phyloP scores from a whole-genome alignment of 768 basidiomycete genomes.

The Suillus fuscotomentosus region DNA sequence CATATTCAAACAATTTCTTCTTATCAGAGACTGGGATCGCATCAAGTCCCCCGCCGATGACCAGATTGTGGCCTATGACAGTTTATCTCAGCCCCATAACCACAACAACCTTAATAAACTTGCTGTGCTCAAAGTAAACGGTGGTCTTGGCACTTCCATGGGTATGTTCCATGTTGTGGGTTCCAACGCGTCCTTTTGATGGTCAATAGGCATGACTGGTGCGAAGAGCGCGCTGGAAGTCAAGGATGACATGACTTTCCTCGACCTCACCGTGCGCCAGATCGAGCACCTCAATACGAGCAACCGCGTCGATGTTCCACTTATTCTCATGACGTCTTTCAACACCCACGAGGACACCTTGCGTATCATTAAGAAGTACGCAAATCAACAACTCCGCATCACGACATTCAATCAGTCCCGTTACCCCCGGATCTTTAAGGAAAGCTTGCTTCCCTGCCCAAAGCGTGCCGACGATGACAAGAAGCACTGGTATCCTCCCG shows the following conservation, averaged over 20 bases:
- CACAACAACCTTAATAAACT: slow-evolving; percentile 60
- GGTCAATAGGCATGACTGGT: slow-evolving; percentile 45
- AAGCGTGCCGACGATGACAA: slow-evolving; percentile 58
- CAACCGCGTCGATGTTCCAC: slow-evolving; percentile 65
- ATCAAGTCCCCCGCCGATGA: slow-evolving; percentile 66
- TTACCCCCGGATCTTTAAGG: slow-evolving; percentile 72
- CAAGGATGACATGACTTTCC: slow-evolving; percentile 69
- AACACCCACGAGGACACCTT: slow-evolving; percentile 79
- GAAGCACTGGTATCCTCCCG: slow-evolving; percentile 74
- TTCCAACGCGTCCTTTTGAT: slow-evolving; percentile 5
- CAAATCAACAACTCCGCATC: slow-evolving; percentile 75
- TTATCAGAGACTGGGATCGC: slow-evolving; percentile 34
- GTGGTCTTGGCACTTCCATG: slow-evolving; percentile 70
- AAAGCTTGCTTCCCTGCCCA: slow-evolving; percentile 63
- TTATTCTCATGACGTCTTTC: slow-evolving; percentile 82
- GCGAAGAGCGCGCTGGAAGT: slow-evolving; percentile 77
- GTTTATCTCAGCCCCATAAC: slow-evolving; percentile 45
- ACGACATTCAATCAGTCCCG: slow-evolving; percentile 72
- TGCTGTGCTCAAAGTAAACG: slow-evolving; percentile 78
- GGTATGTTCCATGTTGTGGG: slow-evolving; percentile 27
- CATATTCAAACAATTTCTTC: slow-evolving; percentile 4
- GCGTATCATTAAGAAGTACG: slow-evolving; percentile 78
- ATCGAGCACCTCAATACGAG: slow-evolving; percentile 69
- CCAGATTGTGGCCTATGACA: slow-evolving; percentile 60
- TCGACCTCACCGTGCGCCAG: slow-evolving; percentile 63